These are phyloP conservation scores for Striga hermonthica DNA, from an alignment of 305 asterid species.

Conservation along the genomic window DNA sequence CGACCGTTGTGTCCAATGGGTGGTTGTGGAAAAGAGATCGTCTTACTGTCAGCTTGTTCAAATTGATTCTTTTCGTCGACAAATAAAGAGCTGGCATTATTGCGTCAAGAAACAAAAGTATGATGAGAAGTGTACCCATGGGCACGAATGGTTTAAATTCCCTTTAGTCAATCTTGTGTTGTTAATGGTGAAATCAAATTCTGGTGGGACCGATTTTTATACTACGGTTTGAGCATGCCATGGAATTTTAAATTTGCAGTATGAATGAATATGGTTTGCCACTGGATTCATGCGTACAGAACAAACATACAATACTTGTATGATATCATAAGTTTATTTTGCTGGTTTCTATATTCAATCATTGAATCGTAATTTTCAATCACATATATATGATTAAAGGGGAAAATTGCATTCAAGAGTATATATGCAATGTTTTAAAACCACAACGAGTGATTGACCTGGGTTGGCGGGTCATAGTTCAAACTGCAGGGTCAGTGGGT, in stretches of 20 bases:
- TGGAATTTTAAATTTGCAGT: neutral
- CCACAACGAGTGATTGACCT: no score
- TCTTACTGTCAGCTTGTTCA: neutral
- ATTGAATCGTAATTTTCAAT: no score
- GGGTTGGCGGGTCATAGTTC: no score
- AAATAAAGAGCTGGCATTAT: constrained; percentile 6
- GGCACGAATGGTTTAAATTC: no score
- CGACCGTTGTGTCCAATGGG: no score
- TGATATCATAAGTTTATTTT: no score
- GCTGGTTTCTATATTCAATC: no score
- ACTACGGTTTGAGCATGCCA: neutral
- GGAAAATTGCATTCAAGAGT: constrained; percentile 4
- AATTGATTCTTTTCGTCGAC: neutral
- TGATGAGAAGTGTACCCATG: neutral
- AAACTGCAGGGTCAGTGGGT: no score
- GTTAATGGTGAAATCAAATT: neutral
- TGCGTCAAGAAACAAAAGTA: neutral
- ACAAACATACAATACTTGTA: no score
- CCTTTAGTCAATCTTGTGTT: neutral
- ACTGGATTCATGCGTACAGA: no score
- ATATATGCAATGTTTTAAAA: no score
- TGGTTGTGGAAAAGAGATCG: neutral
- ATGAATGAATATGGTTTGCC: neutral
- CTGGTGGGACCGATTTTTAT: neutral
- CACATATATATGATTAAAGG: neutral